Percentiles rank a stretch among this genome's conserved stretches.
phyloP scores from a whole-genome alignment of 768 basidiomycete genomes.

The Termitomyces sp. region DNA sequence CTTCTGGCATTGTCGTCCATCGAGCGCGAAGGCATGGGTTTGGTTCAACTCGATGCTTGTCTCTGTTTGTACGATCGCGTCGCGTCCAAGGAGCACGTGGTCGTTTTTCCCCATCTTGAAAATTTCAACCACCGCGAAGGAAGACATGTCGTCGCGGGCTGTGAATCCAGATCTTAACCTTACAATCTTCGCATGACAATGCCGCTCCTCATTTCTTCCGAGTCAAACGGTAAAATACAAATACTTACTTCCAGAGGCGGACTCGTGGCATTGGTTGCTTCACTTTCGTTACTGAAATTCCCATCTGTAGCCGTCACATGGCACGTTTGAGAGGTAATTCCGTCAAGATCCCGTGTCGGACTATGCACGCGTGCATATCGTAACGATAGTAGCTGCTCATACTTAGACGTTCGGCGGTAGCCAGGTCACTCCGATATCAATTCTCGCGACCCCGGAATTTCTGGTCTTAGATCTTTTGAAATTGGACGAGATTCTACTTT shows the following conservation, averaged over 20 bases:
- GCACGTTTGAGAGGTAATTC: neutral
- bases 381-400: neutral
- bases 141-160: too few species aligned
- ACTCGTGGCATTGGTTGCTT: neutral
- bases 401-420: neutral
- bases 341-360: neutral
- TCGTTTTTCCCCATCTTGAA: neutral
- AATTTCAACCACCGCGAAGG: neutral
- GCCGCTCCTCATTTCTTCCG: too few species aligned
- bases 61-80: constrained; percentile 15
- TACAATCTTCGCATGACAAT: too few species aligned
- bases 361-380: neutral
- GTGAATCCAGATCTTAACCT: too few species aligned
- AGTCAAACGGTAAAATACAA: too few species aligned
- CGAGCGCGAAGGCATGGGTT: constrained; percentile 13
- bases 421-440: neutral
- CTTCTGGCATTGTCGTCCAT: constrained; percentile 14
- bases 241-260: neutral
- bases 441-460: neutral
- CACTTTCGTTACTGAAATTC: neutral
- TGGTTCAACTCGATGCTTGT: constrained; percentile 11
- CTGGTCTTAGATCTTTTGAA: too few species aligned
- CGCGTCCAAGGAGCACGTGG: constrained; percentile 17
- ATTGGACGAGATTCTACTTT: neutral
- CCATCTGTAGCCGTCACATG: neutral